Base-by-base conservation (phyloP, 2,329 filamentous ascomycete species). In the Emericellopsis atlantica region DNA sequence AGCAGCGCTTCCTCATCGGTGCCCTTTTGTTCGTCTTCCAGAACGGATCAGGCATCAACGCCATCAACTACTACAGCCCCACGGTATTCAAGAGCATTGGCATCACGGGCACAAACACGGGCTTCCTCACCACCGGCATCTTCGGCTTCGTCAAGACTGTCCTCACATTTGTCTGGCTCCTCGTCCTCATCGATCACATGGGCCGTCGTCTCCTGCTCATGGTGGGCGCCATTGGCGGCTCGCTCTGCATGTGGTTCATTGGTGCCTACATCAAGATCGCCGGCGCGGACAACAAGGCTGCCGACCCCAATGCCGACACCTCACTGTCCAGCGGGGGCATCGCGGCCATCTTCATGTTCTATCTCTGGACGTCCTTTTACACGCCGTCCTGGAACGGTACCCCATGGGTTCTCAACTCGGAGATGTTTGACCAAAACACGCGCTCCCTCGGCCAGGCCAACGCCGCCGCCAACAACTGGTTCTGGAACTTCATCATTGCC, bases 21-120 rank as follows among this genome's bases (percentile, higher is more conserved):
- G 73, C 74, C 42, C 73, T 84, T 51, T 68, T 90, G 16, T 89
- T 89, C 66, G 64, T 89, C 40, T 87, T 79, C 70, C 84, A 90
- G 59, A 90, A 90, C 50, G 79, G 54, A 34, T 58, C 56, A 7
- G 83, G 83, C 3, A 87, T 87, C 63, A 87, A 87, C 49, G 81
- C 82, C 16, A 80, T 84, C 63, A 87, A 86, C 64, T 87, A 86
- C 61, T 85, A 81, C 58, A 70, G 66, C 1, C 56, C 56, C n/a
- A 58, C 55, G 14, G 55, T 58, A 39, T 58, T 58, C 36, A 35
- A 26, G 16, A 59, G 57, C 32, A 58, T 68, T 29, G 64, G 65
- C 5, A 54, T 66, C 42, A 57, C 53, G 6, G 65, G 64, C 14
- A 62, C 57, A 31, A 60, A 59, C 48, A 58, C 56, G 1, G 49